Conservation (phyloP, 2,329 filamentous ascomycete genomes). For the Waltergamsia citrina region DNA sequence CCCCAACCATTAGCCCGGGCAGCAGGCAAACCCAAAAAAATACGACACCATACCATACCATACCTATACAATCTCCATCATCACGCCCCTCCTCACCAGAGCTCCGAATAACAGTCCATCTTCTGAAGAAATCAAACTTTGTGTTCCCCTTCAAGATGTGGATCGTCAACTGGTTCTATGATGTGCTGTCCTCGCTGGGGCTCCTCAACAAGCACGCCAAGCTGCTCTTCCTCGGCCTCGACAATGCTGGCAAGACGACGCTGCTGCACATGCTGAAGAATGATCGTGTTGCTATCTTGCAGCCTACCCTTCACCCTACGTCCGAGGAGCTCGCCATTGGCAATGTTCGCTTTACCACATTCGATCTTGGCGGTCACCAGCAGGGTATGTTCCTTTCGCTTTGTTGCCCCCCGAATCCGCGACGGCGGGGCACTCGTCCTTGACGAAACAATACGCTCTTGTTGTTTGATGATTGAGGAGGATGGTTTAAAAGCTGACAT, state of each 20-base stretch:
- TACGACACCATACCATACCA: too few relatives aligned
- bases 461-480: not conserved
- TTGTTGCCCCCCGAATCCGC: not conserved
- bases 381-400: slow-evolving; percentile 51
- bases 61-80: too few relatives aligned
- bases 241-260: slow-evolving; percentile 92
- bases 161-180: slow-evolving; percentile 95
- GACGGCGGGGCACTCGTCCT: not conserved
- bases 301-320: slow-evolving; percentile 85
- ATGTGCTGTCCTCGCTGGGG: slow-evolving; percentile 78
- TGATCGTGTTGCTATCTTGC: slow-evolving; percentile 83
- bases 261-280: slow-evolving; percentile 96
- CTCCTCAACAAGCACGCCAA: slow-evolving; percentile 95
- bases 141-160: slow-evolving; percentile 80
- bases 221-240: slow-evolving; percentile 84
- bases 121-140: too few relatives aligned
- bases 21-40: too few relatives aligned
- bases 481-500: slow-evolving; percentile 4
- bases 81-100: too few relatives aligned
- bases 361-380: slow-evolving; percentile 87
- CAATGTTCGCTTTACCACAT: slow-evolving; percentile 90
- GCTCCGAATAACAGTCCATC: too few relatives aligned
- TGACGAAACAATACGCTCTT: not conserved
- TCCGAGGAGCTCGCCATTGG: slow-evolving; percentile 90
- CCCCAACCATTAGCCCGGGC: too few relatives aligned